Base-by-base conservation (phyloP, 768 basidiomycete species). In the Boletus huronensis region DNA sequence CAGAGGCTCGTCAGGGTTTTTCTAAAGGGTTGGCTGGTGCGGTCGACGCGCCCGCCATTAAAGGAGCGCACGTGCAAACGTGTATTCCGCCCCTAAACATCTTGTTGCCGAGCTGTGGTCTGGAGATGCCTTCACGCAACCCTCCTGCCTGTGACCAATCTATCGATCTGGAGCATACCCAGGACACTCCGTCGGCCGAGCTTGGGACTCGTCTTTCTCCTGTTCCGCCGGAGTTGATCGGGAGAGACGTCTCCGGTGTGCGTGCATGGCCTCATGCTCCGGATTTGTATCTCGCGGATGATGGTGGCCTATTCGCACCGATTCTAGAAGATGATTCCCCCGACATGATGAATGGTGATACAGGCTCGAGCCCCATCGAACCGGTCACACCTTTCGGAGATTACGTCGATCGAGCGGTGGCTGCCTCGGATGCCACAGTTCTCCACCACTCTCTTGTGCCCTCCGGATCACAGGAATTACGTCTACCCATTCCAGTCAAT, bases 61-160 rank as follows among this genome's bases (percentile, higher is more conserved):
- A 90, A 88, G 88, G 88, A 83, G 67, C 79, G 72, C 85, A 75
- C 84, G 86, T 85, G 81, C 79, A 89, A 81, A 84, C 85, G 83
- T 84, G 85, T 77, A 79, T 84, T 84, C 86, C 87, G 86, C 88
- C 88, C 88, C 73, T 72, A 61, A 77, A 60, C 25, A 65, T 68
- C 34, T 65, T 70, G 29, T 28, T 39, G 3, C 40, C 53, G 34
- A 48, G 48, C 42, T 35, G 52, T 48, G 43, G 28, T 55, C 45
- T 45, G 16, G 59, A 64, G 23, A 65, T 64, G 61, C 28, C 38
- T 21, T 48, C 59, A 19, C 35, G 16, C 25, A 47, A 41, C 28
- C 19, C 26, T 48, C 25, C 66, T 29, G 74, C 79, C 59, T 72
- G 70, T 34, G 71, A 70, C 52, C 72, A 66, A 48, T 19, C 34